Percentiles rank a stretch among this genome's conserved stretches.
Evolutionary conservation across 2,329 filamentous ascomycete genomes (phyloP).

Genomic region (Penicillium brevicompactum): DNA sequence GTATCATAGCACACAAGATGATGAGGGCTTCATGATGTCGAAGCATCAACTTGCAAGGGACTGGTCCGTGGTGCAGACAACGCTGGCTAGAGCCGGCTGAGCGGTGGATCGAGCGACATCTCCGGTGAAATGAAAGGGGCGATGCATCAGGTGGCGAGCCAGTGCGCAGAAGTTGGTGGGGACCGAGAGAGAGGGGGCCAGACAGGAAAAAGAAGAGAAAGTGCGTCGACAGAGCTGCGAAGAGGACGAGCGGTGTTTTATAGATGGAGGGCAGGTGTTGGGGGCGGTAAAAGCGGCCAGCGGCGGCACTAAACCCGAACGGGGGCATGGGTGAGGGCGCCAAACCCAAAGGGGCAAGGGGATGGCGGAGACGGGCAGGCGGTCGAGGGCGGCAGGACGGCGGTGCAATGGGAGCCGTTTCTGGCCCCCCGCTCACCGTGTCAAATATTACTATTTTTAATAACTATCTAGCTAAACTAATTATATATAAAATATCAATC

Average conservation of each 20-base stretch:
- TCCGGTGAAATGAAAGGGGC: slow-evolving; percentile 14
- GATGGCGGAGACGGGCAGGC: slow-evolving; percentile 17
- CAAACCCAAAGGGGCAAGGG: slow-evolving; percentile 18
- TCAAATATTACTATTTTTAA: too few species aligned
- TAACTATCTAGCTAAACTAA: too few species aligned
- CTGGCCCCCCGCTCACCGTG: too few species aligned
- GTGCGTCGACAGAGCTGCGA: slow-evolving; percentile 23
- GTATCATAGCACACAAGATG: neutral
- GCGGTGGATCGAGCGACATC: slow-evolving; percentile 7
- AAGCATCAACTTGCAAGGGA: neutral
- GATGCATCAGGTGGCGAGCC: slow-evolving; percentile 11
- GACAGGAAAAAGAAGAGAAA: slow-evolving; percentile 23
- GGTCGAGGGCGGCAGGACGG: slow-evolving; percentile 17
- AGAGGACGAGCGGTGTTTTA: slow-evolving; percentile 26
- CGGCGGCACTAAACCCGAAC: slow-evolving; percentile 19
- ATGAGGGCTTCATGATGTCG: neutral
- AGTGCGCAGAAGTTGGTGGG: slow-evolving; percentile 7
- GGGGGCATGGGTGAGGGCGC: slow-evolving; percentile 5
- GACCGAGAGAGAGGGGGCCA: slow-evolving; percentile 4
- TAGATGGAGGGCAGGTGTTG: slow-evolving; percentile 24
- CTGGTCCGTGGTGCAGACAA: neutral
- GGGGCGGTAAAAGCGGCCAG: slow-evolving; percentile 23
- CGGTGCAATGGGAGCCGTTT: slow-evolving; percentile 24
- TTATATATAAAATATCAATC: too few species aligned
- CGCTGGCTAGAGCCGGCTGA: neutral